Evolutionary conservation across 331 rosid genomes (phyloP).

Genomic region (Cucumis variabilis): DNA sequence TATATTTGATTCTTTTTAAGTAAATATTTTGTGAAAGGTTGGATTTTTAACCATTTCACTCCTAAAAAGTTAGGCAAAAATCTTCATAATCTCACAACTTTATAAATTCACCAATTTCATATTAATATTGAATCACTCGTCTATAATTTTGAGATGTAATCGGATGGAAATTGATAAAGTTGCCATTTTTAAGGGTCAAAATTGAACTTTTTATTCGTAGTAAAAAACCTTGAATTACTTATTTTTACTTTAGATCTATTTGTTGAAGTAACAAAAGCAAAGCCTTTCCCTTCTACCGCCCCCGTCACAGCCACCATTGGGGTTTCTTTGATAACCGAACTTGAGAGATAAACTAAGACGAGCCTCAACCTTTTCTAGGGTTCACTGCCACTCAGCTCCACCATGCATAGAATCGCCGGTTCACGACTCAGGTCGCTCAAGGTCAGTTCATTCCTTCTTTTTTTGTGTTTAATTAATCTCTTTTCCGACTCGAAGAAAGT

Average conservation of each 20-base stretch:
- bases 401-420: conserved; percentile 72
- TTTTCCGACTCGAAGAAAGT: neutral
- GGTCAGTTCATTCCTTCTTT: conserved; percentile 48
- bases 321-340: neutral
- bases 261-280: conserved; percentile 1
- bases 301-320: conserved; percentile 21
- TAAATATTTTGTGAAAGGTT: no score
- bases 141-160: no score
- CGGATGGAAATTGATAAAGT: no score
- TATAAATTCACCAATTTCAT: no score
- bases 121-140: no score
- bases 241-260: neutral
- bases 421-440: conserved; percentile 64
- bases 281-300: neutral
- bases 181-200: neutral
- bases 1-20: no score
- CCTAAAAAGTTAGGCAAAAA: no score
- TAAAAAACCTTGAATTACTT: neutral
- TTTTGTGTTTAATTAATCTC: neutral
- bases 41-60: no score
- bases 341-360: neutral
- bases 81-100: no score
- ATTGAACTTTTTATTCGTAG: neutral
- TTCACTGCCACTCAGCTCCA: conserved; percentile 26
- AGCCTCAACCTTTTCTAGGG: conserved; percentile 24